Percentiles rank a stretch among this genome's conserved stretches.
These are phyloP conservation scores for Mycena belliarum DNA, from an alignment of 768 basidiomycete species.

Conservation along the genomic window DNA sequence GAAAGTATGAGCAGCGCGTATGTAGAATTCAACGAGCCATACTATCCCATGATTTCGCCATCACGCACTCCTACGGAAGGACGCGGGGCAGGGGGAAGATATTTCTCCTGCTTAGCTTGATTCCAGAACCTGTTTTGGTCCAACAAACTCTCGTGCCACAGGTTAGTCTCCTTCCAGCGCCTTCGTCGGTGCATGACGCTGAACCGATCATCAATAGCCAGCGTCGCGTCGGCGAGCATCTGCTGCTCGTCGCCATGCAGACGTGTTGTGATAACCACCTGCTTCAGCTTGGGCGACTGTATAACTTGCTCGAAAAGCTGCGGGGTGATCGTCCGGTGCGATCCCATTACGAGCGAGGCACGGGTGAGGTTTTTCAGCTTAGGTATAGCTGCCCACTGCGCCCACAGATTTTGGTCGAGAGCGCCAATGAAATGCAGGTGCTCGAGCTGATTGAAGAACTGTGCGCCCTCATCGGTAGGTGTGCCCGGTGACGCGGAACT, in stretches of 20 bases:
- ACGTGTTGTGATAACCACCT: slow-evolving; percentile 19
- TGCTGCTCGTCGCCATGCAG: slow-evolving; percentile 12
- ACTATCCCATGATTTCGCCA: too few relatives aligned
- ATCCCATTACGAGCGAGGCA: slow-evolving; percentile 19
- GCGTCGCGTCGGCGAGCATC: slow-evolving; percentile 2
- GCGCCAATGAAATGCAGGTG: slow-evolving; percentile 17
- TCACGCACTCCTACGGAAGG: too few relatives aligned
- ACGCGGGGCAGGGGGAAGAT: slow-evolving; percentile 6
- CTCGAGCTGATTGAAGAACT: slow-evolving; percentile 12
- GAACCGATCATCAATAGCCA: slow-evolving; percentile 15
- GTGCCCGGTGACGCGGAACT: slow-evolving; percentile 13
- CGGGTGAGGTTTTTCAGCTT: slow-evolving; percentile 12
- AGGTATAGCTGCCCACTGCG: background rate
- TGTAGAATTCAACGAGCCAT: too few relatives aligned
- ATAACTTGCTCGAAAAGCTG: slow-evolving; percentile 3
- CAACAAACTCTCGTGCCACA: slow-evolving; percentile 18
- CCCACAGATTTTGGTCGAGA: background rate
- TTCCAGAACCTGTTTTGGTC: slow-evolving; percentile 17
- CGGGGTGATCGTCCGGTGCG: background rate
- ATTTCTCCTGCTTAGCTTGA: slow-evolving; percentile 17
- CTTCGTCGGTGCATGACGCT: slow-evolving; percentile 18
- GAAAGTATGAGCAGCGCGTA: too few relatives aligned
- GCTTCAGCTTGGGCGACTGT: slow-evolving; percentile 17
- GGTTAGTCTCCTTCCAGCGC: slow-evolving; percentile 18
- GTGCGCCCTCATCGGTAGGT: background rate